Conservation (phyloP, 345 rosid genomes). For the Linum lewisii region DNA sequence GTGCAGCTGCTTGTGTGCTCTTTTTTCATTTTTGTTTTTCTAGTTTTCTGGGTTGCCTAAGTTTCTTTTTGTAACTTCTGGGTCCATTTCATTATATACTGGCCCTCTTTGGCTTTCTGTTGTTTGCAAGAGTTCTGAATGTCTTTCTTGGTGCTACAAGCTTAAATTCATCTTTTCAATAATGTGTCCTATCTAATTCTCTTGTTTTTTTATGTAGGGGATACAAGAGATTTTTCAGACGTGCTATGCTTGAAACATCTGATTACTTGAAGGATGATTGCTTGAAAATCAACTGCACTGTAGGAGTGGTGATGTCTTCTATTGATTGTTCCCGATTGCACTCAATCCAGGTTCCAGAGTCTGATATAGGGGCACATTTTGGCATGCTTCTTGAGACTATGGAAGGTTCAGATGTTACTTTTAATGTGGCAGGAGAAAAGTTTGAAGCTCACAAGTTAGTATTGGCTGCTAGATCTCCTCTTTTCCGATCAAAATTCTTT, state of each 20-base stretch:
- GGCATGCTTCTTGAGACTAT: constrained; percentile 66
- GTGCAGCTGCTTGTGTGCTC: too few relatives aligned
- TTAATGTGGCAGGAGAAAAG: constrained; percentile 64
- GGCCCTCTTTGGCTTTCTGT: constrained; percentile 52
- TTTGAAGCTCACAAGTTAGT: constrained; percentile 79
- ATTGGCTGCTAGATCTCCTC: constrained; percentile 63
- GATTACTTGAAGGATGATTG: constrained; percentile 66
- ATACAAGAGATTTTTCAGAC: constrained; percentile 64
- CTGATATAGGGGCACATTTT: constrained; percentile 59
- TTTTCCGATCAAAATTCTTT: constrained; percentile 66
- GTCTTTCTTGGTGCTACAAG: neutral
- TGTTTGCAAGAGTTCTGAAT: constrained; percentile 49
- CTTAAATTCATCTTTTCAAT: constrained; percentile 17
- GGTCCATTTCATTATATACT: too few relatives aligned
- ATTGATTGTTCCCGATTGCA: constrained; percentile 35
- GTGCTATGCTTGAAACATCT: constrained; percentile 52
- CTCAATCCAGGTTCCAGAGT: constrained; percentile 46
- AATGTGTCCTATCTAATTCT: too few relatives aligned
- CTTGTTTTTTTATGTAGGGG: constrained; percentile 41
- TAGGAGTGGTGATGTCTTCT: constrained; percentile 55
- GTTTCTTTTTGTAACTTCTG: constrained; percentile 3
- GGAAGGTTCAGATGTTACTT: constrained; percentile 69
- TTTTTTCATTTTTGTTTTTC: too few relatives aligned
- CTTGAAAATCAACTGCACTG: constrained; percentile 56
- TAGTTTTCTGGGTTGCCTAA: too few relatives aligned